phyloP scores from a whole-genome alignment of 768 basidiomycete genomes.

The Lactarius trivialis region DNA sequence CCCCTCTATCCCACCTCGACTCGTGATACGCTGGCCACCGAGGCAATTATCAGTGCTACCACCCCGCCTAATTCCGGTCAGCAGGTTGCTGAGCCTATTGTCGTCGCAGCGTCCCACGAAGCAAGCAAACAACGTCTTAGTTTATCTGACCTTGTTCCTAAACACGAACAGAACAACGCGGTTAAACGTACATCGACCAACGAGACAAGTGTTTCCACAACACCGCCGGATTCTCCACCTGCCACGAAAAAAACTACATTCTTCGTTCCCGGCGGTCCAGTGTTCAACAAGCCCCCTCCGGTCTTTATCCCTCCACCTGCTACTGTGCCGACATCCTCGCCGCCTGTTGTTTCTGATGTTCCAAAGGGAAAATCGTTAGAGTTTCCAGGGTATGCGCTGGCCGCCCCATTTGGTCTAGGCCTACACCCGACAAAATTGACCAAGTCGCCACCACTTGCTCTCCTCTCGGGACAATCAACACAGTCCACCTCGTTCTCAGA shows the following conservation, averaged over 20 bases:
- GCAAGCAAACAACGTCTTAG: conserved; percentile 41
- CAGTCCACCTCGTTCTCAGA: conserved; percentile 48
- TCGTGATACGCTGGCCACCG: neutral
- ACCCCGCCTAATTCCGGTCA: conserved; percentile 1
- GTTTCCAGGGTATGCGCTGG: conserved; percentile 35
- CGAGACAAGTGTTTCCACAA: conserved; percentile 18
- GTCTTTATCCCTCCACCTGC: conserved; percentile 44
- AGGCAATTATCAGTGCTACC: neutral
- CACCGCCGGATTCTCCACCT: conserved; percentile 24
- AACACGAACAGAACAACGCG: conserved; percentile 34
- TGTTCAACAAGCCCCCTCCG: conserved; percentile 51
- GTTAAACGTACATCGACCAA: conserved; percentile 14
- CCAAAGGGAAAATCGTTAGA: conserved; percentile 33
- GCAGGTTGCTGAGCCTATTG: neutral
- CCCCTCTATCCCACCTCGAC: conserved; percentile 3
- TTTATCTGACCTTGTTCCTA: conserved; percentile 50
- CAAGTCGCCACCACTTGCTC: conserved; percentile 25
- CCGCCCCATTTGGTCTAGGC: conserved; percentile 41
- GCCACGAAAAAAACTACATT: conserved; percentile 21
- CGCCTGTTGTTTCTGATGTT: conserved; percentile 18
- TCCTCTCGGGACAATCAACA: conserved; percentile 46
- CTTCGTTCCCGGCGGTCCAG: conserved; percentile 37
- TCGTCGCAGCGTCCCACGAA: conserved; percentile 14
- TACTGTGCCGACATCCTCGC: conserved; percentile 20
- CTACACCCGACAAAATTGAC: conserved; percentile 27